Percentiles rank a stretch among this genome's conserved stretches.
Conservation (phyloP, 2,329 filamentous ascomycete species). For the Penicillium capsulatum region DNA sequence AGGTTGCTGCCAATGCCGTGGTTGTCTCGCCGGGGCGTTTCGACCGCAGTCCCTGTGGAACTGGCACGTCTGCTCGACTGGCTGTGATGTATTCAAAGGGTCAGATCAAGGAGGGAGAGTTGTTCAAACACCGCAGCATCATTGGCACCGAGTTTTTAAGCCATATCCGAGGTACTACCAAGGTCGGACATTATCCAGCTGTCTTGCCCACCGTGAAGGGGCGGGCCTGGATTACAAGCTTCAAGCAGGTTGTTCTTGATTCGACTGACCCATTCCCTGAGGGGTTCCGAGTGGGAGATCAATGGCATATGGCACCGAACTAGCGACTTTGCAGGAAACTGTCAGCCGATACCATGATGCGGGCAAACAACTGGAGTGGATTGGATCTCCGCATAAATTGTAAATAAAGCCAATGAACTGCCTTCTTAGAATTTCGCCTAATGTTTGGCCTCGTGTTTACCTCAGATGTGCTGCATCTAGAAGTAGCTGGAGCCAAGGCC, state of each 20-base stretch:
- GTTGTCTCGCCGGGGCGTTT: conserved; percentile 47
- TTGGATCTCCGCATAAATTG: too few species aligned
- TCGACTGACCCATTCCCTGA: conserved; percentile 44
- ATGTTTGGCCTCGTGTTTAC: too few species aligned
- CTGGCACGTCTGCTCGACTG: conserved; percentile 44
- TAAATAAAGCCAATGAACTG: too few species aligned
- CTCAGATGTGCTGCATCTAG: too few species aligned
- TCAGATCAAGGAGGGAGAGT: conserved; percentile 35
- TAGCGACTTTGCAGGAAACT: too few species aligned
- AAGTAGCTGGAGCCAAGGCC: too few species aligned
- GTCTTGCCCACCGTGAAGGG: conserved; percentile 44
- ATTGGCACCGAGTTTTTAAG: conserved; percentile 44
- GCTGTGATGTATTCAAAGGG: conserved; percentile 44
- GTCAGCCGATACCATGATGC: too few species aligned
- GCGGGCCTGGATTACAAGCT: conserved; percentile 46
- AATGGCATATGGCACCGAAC: conserved; percentile 17
- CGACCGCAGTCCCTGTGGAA: conserved; percentile 48
- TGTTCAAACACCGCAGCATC: conserved; percentile 41
- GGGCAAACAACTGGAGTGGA: too few species aligned
- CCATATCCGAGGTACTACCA: conserved; percentile 37
- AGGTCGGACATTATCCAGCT: conserved; percentile 39
- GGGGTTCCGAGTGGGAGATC: conserved; percentile 40
- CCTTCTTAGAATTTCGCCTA: too few species aligned
- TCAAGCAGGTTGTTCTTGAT: conserved; percentile 44
- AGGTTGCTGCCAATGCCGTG: conserved; percentile 39